Conservation (phyloP, 768 basidiomycete genomes). For the Lentinula sp. region DNA sequence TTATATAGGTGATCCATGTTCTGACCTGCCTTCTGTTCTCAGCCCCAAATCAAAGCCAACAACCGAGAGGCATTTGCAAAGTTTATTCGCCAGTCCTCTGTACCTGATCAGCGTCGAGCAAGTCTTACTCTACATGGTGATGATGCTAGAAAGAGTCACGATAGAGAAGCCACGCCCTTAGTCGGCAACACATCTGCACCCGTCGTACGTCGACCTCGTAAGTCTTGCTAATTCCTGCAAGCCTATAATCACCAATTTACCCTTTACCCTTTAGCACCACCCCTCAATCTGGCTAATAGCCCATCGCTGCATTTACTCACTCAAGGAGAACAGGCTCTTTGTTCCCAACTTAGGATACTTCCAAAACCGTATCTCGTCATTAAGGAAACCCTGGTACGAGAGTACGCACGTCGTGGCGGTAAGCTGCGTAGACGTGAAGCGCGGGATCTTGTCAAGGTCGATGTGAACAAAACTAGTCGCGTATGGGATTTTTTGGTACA, state of each 20-base stretch:
- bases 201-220: conserved; percentile 25
- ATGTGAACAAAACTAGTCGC: conserved; percentile 86
- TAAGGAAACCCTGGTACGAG: conserved; percentile 91
- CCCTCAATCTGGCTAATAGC: conserved; percentile 88
- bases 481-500: conserved; percentile 93
- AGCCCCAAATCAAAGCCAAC: conserved; percentile 62
- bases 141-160: conserved; percentile 52
- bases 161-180: conserved; percentile 57
- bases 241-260: too few species aligned
- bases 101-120: conserved; percentile 46
- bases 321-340: conserved; percentile 80
- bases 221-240: background rate
- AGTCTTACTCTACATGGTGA: conserved; percentile 30
- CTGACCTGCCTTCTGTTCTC: background rate
- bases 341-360: conserved; percentile 83
- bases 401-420: conserved; percentile 86
- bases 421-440: conserved; percentile 86
- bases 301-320: conserved; percentile 88
- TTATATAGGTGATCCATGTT: background rate
- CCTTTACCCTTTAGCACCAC: conserved; percentile 26
- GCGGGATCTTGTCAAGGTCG: conserved; percentile 85
- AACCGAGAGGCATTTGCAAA: conserved; percentile 53
- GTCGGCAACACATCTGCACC: conserved; percentile 23
- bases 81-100: conserved; percentile 46
- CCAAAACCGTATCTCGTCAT: conserved; percentile 95